Evolutionary conservation across 2,329 filamentous ascomycete species (phyloP).

Genomic region (Colletotrichum lentis): DNA sequence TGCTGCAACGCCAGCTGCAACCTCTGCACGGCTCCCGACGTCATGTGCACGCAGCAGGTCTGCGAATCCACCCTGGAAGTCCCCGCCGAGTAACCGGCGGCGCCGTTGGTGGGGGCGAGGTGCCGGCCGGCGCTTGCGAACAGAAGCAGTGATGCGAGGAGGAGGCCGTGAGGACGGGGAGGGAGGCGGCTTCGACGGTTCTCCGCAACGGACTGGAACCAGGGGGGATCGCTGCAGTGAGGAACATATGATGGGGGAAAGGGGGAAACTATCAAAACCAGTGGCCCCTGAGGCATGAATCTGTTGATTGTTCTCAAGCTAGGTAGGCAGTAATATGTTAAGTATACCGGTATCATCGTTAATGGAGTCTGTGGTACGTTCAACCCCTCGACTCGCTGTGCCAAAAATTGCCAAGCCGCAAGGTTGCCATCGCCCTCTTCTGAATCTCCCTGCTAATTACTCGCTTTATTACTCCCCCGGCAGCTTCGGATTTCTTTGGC

Average conservation of each 20-base stretch:
- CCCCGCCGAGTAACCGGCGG: background rate
- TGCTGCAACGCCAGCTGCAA: background rate
- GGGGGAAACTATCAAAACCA: background rate
- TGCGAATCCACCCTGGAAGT: background rate
- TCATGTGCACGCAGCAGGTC: background rate
- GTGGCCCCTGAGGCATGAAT: slow-evolving; percentile 26
- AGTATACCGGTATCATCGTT: background rate
- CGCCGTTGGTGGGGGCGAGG: background rate
- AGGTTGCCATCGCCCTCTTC: background rate
- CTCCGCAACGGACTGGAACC: background rate
- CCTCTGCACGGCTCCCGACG: background rate
- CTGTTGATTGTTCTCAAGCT: slow-evolving; percentile 8
- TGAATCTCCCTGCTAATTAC: slow-evolving; percentile 3
- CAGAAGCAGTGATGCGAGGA: too few species aligned
- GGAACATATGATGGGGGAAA: background rate
- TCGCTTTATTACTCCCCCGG: background rate
- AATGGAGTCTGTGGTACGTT: too few species aligned
- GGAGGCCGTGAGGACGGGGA: too few species aligned
- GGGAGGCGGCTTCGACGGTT: background rate
- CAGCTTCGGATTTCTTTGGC: too few species aligned
- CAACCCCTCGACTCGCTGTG: too few species aligned
- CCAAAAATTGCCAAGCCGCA: slow-evolving; percentile 3
- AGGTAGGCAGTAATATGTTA: too few species aligned
- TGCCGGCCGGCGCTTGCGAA: background rate
- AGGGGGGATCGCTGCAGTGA: background rate